A percentile compares a stretch with the other conserved stretches of the same genome.
phyloP scores from a whole-genome alignment of 1,284 basidiomycete species.

The Ceratobasidium sp. region DNA sequence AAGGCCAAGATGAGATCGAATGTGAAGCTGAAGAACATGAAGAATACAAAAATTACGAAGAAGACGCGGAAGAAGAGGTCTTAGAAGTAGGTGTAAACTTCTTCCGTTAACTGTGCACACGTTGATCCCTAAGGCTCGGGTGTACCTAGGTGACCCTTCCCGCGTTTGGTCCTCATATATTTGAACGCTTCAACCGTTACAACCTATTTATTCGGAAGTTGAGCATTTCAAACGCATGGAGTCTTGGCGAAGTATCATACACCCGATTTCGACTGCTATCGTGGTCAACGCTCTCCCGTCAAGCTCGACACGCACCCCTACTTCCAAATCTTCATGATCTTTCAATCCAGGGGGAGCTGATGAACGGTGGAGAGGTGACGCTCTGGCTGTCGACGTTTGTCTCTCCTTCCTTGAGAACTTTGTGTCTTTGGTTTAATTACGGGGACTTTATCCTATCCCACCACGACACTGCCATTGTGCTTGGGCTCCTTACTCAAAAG shows the following conservation, averaged over 20 bases:
- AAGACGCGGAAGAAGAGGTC: too few species aligned
- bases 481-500: too few species aligned
- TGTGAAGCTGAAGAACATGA: too few species aligned
- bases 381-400: not conserved
- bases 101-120: not conserved
- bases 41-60: too few species aligned
- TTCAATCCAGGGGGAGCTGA: not conserved
- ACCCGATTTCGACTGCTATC: not conserved
- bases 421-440: not conserved
- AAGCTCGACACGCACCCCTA: not conserved
- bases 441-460: too few species aligned
- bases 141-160: not conserved
- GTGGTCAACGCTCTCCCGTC: not conserved
- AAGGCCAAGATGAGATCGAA: too few species aligned
- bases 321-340: not conserved
- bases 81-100: not conserved
- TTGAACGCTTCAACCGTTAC: not conserved
- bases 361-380: not conserved
- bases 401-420: not conserved
- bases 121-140: not conserved
- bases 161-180: not conserved
- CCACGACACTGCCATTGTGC: too few species aligned
- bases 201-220: not conserved
- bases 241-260: not conserved
- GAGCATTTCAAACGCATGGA: not conserved